These are phyloP conservation scores for Leptographium procerum DNA, from an alignment of 2,329 filamentous ascomycete genomes.

Conservation along the genomic window DNA sequence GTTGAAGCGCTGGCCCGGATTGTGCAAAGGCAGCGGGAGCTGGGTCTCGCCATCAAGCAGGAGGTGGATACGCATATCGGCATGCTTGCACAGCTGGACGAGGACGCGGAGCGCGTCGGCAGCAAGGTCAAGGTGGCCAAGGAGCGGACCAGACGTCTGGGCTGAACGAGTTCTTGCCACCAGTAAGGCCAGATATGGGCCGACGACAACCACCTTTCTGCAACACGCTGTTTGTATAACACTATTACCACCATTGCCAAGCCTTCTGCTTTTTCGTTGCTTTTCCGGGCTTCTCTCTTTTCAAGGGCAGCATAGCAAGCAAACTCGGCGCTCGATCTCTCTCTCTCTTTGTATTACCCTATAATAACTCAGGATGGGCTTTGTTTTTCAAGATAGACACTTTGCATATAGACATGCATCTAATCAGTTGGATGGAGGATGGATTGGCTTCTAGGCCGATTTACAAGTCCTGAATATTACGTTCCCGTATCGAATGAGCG, in stretches of 20 bases:
- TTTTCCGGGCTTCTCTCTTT: neutral
- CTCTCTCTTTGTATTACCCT: neutral
- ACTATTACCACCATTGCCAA: neutral
- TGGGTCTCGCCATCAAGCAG: constrained; percentile 64
- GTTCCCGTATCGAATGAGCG: too few species aligned
- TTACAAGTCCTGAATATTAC: too few species aligned
- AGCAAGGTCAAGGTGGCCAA: constrained; percentile 66
- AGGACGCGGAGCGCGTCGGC: constrained; percentile 53
- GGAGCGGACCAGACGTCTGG: constrained; percentile 40
- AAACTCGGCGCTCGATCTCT: neutral
- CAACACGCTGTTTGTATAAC: neutral
- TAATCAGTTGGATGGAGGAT: neutral
- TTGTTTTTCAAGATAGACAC: neutral
- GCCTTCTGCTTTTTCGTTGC: neutral
- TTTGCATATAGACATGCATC: neutral
- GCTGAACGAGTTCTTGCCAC: neutral
- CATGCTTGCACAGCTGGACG: constrained; percentile 55
- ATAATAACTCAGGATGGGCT: neutral
- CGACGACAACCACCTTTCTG: neutral
- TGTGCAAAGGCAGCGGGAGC: constrained; percentile 62
- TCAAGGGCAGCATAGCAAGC: neutral
- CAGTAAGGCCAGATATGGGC: too few species aligned
- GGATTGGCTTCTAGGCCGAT: too few species aligned
- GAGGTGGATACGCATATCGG: constrained; percentile 62
- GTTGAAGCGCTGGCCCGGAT: constrained; percentile 57